Evolutionary conservation across 2,329 filamentous ascomycete genomes (phyloP), one percentile per base, ranked within the genome.

Genomic region (Nemania diffusa): DNA sequence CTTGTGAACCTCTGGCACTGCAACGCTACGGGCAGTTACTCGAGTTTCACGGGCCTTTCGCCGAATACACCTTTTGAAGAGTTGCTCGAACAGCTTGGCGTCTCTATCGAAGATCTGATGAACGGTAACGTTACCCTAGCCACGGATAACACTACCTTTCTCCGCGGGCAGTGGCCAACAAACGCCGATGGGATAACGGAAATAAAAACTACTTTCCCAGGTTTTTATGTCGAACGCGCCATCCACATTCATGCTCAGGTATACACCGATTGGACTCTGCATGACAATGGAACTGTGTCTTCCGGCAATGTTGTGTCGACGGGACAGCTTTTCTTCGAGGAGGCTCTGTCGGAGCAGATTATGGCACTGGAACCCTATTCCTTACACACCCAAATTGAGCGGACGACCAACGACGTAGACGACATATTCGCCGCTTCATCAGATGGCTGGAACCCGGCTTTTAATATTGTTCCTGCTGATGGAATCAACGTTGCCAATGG

Each of bases 1-100:
- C 76, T 73, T 56, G 59, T 80, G 29, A 76, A 80, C 60, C 71
- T 75, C 32, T 80, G 78, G 78, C 72, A 79, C 40, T 75, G 74
- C 65, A 80, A 80, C 57, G 69, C 78, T 15, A 77, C 75, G 1
- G 74, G 76, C 2, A 72, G 67, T 5, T 76, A 76, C 71, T 74
- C 73, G 11, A 73, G 71, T 26, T 78, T 78, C 65, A 74, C 73
- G 26, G 70, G 72, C 1, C 64, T 76, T 2, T 73, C 72, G 15
- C 78, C 77, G 0, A 76, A 79, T 37, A 79, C 73, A 1, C 56
- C 62, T 0, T 79, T 78, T 44, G 58, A 55, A 4, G 64, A 72
- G 24, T 73, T 81, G 7, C 72, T 79, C 8, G 57, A 71, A 0
- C 55, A 77, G 32, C 62, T 78, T 24, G 76, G 78, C 55, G 69